phyloP scores from a whole-genome alignment of 2,329 filamentous ascomycete species.

The Talaromyces sp. region DNA sequence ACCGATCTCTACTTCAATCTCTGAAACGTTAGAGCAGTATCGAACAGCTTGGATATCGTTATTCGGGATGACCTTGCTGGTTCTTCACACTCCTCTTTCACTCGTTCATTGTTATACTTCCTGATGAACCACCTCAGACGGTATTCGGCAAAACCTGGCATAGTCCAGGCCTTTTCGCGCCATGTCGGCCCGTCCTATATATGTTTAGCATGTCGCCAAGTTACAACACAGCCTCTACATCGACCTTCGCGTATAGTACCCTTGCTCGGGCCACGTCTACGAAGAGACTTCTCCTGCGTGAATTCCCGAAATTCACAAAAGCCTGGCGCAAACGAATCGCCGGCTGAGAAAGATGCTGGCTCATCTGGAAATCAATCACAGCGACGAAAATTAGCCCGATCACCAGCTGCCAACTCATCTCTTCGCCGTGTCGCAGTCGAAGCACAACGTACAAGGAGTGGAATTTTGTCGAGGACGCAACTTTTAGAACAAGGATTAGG shows the following conservation, averaged over 20 bases:
- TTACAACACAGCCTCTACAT: conserved; percentile 33
- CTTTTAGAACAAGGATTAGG: conserved; percentile 37
- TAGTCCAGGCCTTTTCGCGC: conserved; percentile 24
- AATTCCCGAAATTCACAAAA: conserved; percentile 55
- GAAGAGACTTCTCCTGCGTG: conserved; percentile 66
- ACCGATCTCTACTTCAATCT: not conserved
- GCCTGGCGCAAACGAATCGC: conserved; percentile 19
- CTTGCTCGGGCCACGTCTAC: conserved; percentile 45
- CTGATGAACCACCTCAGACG: conserved; percentile 4
- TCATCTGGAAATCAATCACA: conserved; percentile 29
- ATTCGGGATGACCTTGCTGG: not conserved
- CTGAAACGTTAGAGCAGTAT: not conserved
- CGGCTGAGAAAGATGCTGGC: not conserved
- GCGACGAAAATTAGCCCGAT: conserved; percentile 52
- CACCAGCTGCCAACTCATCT: conserved; percentile 65
- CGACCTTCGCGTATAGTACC: conserved; percentile 37
- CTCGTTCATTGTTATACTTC: not conserved
- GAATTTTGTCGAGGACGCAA: conserved; percentile 50
- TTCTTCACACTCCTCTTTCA: not conserved
- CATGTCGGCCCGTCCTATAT: conserved; percentile 27
- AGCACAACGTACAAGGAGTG: conserved; percentile 64
- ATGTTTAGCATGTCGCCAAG: conserved; percentile 33
- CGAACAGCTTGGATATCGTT: not conserved
- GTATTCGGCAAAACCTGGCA: not conserved
- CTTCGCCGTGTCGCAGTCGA: conserved; percentile 82